Evolutionary conservation across 139 green algal genomes (phyloP).

Genomic region (Chlamydomonas sphaeroides): DNA sequence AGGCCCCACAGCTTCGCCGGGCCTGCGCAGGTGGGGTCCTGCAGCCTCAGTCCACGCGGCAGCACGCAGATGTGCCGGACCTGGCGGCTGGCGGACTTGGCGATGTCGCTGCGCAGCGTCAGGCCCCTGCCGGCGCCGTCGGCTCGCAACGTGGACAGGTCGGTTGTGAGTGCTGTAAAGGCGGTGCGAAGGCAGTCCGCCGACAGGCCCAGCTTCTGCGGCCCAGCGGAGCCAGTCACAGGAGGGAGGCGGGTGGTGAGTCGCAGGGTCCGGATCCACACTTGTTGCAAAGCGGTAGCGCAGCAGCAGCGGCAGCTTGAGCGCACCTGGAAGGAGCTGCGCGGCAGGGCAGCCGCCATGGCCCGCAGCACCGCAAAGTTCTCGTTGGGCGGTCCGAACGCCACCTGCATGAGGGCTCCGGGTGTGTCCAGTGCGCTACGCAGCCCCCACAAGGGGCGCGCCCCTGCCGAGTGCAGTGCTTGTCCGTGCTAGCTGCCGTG

Average conservation of each 20-base stretch:
- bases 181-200: conserved; percentile 41
- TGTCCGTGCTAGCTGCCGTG: too few species aligned
- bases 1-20: too few species aligned
- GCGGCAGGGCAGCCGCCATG: conserved; percentile 47
- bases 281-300: neutral
- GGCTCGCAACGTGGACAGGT: conserved; percentile 40
- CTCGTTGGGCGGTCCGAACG: conserved; percentile 42
- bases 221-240: too few species aligned
- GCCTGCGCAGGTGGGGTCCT: too few species aligned
- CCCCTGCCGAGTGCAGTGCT: too few species aligned
- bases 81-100: too few species aligned
- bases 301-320: neutral
- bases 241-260: too few species aligned
- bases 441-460: too few species aligned
- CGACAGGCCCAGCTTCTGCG: conserved; percentile 51
- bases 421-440: too few species aligned
- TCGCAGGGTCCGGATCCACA: too few species aligned
- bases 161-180: conserved; percentile 46
- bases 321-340: conserved; percentile 42
- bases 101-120: conserved; percentile 38
- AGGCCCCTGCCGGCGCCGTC: neutral
- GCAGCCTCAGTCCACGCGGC: too few species aligned
- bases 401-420: too few species aligned
- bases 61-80: neutral
- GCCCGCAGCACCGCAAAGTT: conserved; percentile 46